A percentile compares a stretch with the other conserved stretches of the same genome.
These are phyloP conservation scores for Albatrellus ellisii DNA, from an alignment of 768 basidiomycete species.

Conservation along the genomic window DNA sequence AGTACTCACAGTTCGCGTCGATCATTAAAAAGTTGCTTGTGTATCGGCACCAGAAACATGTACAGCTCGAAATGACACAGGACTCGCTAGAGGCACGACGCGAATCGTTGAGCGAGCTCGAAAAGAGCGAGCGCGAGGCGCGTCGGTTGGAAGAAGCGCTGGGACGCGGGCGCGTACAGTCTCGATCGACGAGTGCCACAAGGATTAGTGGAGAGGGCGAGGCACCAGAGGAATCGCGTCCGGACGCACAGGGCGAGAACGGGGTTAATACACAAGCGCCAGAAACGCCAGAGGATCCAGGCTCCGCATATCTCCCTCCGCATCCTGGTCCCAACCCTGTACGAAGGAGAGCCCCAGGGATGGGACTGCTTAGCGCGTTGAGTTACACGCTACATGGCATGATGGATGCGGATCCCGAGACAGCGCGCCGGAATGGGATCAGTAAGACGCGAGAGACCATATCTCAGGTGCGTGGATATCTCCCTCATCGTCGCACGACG, in stretches of 20 bases:
- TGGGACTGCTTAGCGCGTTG: conserved; percentile 81
- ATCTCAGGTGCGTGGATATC: conserved; percentile 54
- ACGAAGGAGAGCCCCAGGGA: conserved; percentile 53
- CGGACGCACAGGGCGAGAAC: conserved; percentile 12
- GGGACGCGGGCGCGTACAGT: conserved; percentile 32
- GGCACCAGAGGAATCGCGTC: not conserved
- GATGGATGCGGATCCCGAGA: conserved; percentile 98
- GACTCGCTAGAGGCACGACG: conserved; percentile 77
- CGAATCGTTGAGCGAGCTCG: conserved; percentile 76
- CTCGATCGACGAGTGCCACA: not conserved
- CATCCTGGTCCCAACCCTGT: conserved; percentile 71
- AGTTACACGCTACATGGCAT: conserved; percentile 94
- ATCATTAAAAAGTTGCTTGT: conserved; percentile 92
- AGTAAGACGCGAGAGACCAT: conserved; percentile 91
- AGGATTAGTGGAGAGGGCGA: not conserved
- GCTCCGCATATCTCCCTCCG: conserved; percentile 48
- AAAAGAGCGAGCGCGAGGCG: conserved; percentile 88
- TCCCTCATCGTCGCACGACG: not conserved
- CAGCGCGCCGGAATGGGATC: conserved; percentile 83
- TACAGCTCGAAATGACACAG: conserved; percentile 95
- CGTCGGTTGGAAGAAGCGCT: conserved; percentile 82
- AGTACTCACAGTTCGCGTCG: conserved; percentile 86
- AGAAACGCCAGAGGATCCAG: conserved; percentile 21
- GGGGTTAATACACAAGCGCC: conserved; percentile 1
- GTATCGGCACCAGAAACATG: conserved; percentile 96